phyloP scores from a whole-genome alignment of 768 basidiomycete species.

The Dacryopinax primogenitus region DNA sequence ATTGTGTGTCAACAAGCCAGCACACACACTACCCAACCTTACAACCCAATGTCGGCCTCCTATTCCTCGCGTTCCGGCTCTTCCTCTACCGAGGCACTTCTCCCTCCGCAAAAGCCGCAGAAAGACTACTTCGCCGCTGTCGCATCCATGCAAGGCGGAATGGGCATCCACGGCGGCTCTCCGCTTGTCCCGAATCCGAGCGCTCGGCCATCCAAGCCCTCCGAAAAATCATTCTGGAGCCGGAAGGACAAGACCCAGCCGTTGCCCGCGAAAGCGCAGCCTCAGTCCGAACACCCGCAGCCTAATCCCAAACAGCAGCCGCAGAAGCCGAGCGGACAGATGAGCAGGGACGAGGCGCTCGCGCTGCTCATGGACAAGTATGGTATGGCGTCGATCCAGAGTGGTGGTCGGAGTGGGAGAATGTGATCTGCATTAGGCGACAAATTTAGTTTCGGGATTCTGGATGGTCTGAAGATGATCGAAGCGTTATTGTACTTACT shows the following conservation, averaged over 20 bases:
- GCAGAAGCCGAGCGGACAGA: not conserved
- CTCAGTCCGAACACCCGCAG: not conserved
- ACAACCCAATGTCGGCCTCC: not conserved
- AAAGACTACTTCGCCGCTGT: not conserved
- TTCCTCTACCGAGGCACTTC: not conserved
- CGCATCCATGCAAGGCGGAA: not conserved
- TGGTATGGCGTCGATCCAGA: not conserved
- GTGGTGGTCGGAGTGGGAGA: not conserved
- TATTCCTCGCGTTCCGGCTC: not conserved
- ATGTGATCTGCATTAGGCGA: not conserved
- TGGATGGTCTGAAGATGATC: no score
- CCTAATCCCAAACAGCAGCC: not conserved
- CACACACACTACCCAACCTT: not conserved
- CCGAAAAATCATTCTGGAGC: not conserved
- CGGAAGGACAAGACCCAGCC: not conserved
- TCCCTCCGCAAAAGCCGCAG: not conserved
- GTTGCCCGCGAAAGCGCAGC: no score
- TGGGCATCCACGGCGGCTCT: not conserved
- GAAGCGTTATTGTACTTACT: no score
- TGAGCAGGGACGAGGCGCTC: not conserved
- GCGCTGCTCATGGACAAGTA: conserved; percentile 6
- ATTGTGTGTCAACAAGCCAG: not conserved
- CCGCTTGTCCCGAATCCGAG: not conserved
- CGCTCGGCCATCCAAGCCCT: not conserved
- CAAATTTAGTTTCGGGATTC: no score